Base-by-base conservation (phyloP, 192 early-diverging fungal genomes). In the Paraglomus brasilianum region DNA sequence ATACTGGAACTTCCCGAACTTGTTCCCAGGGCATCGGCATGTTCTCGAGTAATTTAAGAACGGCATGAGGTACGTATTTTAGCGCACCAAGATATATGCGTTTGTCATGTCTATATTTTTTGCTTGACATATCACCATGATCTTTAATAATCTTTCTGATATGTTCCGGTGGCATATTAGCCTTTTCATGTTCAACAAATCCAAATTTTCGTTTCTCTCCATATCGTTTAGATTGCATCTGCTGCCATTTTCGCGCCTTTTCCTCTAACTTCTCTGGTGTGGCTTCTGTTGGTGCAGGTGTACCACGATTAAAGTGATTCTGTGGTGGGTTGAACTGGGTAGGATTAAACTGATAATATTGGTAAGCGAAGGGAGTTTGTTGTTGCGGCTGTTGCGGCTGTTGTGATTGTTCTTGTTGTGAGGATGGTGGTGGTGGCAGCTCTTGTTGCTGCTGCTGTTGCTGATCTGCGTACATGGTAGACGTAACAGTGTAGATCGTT, bases 21-120 rank as follows among this genome's bases (percentile, higher is more conserved):
- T 97, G 95, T 81, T 98, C 97, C 97, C 97, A 98, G 1, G 97
- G 97, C 97, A 98, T 97, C n/a, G 95, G 97, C 94, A 99, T 99
- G 73, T 97, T 98, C 75, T 99, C 95, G 70, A 99, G 75, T 67
- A 99, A 85, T 77, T 99, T 99, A 22, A 99, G 77, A 39, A 99
- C 95, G 2, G 97, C 96, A 71, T 99, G 97, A 1, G 97, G 97
- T 14, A 99, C 89, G 77, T 98, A 98, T 78, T 99, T 99, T 24
- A 99, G 84, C 13, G 97, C 97, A 43, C 97, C 97, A 47, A 99
- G 85, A 74, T 98, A 99, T 41, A 98, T 92, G 63, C 97, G 92
- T 76, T 98, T 98, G 83, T 99, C 97, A 61, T 97, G 92, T 50
- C 93, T 80, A 75, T 90, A 99, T 80, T 97, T 98, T 78, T 94